Conservation (phyloP, 495 filamentous ascomycete genomes). For the Aspergillus nanangensis region DNA sequence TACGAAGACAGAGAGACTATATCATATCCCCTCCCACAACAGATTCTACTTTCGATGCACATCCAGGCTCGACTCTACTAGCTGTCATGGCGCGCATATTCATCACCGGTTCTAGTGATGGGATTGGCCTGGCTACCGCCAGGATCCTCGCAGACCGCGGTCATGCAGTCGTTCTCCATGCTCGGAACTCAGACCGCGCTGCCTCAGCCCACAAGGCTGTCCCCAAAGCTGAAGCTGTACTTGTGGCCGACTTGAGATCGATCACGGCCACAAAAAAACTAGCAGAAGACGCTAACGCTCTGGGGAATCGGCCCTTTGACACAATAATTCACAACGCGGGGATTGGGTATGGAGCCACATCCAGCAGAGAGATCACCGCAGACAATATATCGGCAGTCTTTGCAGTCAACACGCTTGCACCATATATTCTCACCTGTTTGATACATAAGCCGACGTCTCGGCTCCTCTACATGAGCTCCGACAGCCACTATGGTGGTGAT, state of each 20-base stretch:
- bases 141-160: constrained; percentile 45
- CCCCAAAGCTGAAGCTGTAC: constrained; percentile 43
- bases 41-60: too few relatives aligned
- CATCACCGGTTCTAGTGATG: constrained; percentile 49
- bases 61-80: too few relatives aligned
- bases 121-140: constrained; percentile 47
- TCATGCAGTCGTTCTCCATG: constrained; percentile 54
- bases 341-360: constrained; percentile 32
- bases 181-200: constrained; percentile 47
- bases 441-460: constrained; percentile 45
- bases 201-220: constrained; percentile 36
- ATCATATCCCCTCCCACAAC: too few relatives aligned
- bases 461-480: constrained; percentile 49
- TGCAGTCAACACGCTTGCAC: constrained; percentile 53
- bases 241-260: constrained; percentile 47
- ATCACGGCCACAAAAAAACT: constrained; percentile 51
- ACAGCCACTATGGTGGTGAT: constrained; percentile 45
- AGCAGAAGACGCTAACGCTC: constrained; percentile 43
- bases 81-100: constrained; percentile 55
- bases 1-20: too few relatives aligned
- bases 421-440: constrained; percentile 52
- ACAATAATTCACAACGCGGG: constrained; percentile 58
- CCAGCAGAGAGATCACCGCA: constrained; percentile 26
- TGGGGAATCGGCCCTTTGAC: constrained; percentile 42
- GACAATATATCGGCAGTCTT: constrained; percentile 50